Evolutionary conservation across 1,284 basidiomycete species (phyloP).

Genomic region (Ganoderma leucocontextum): DNA sequence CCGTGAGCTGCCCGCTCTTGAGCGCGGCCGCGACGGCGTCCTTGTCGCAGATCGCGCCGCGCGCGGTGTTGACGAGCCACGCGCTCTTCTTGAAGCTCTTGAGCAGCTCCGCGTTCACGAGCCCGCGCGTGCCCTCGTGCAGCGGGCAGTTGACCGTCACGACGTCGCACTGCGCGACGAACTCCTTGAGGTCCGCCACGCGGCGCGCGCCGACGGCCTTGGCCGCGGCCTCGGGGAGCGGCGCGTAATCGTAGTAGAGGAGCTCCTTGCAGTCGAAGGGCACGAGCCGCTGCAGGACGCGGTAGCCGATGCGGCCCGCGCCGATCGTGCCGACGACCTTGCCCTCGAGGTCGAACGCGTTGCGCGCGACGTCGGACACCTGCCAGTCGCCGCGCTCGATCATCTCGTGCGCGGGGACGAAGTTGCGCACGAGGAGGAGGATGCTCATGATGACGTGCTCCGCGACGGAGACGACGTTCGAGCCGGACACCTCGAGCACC

Average conservation of each 20-base stretch:
- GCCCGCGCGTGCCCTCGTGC: conserved; percentile 86
- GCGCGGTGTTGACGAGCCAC: conserved; percentile 95
- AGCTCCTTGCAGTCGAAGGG: conserved; percentile 94
- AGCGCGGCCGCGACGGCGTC: conserved; percentile 84
- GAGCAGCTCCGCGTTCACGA: conserved; percentile 86
- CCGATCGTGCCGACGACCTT: conserved; percentile 93
- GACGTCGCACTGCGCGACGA: conserved; percentile 86
- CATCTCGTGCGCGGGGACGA: conserved; percentile 86
- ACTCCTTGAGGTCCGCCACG: conserved; percentile 84
- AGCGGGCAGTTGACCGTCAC: conserved; percentile 92
- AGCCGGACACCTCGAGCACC: conserved; percentile 52
- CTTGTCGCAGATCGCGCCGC: conserved; percentile 91
- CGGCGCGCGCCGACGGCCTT: conserved; percentile 79
- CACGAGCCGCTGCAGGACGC: conserved; percentile 87
- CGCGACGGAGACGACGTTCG: conserved; percentile 90
- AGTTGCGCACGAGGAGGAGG: conserved; percentile 89
- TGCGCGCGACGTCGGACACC: conserved; percentile 83
- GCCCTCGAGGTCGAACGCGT: conserved; percentile 89
- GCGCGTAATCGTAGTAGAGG: conserved; percentile 91
- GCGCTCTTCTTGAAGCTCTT: conserved; percentile 91
- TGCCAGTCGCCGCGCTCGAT: conserved; percentile 87
- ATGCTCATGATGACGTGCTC: conserved; percentile 91
- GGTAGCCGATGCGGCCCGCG: conserved; percentile 89
- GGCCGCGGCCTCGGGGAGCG: conserved; percentile 80
- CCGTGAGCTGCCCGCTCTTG: conserved; percentile 78